Evolutionary conservation across 441 rosid genomes (phyloP).

Genomic region (Melastoma candidum): DNA sequence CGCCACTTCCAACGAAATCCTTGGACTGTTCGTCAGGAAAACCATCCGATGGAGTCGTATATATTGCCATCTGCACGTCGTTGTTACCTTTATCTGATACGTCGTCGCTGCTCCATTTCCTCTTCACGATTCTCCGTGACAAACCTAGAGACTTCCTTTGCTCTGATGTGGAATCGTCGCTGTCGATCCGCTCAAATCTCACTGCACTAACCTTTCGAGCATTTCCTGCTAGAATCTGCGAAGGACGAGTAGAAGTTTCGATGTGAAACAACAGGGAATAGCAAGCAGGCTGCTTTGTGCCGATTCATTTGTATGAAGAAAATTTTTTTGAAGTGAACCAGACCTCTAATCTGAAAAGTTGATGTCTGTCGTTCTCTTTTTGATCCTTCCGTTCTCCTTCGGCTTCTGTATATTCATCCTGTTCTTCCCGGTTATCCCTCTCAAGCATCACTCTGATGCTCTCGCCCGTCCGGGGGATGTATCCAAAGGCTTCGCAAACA

Average conservation of each 20-base stretch:
- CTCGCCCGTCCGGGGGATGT: conserved; percentile 96
- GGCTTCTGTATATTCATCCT: conserved; percentile 41
- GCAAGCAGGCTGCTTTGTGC: not conserved
- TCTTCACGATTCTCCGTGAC: conserved; percentile 72
- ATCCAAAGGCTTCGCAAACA: conserved; percentile 95
- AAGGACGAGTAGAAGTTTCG: too few relatives aligned
- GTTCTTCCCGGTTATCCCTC: conserved; percentile 72
- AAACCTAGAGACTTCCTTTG: conserved; percentile 60
- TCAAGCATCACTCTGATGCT: conserved; percentile 69
- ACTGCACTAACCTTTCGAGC: conserved; percentile 95
- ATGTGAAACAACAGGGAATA: not conserved
- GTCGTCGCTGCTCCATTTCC: conserved; percentile 65
- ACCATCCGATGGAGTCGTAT: too few relatives aligned
- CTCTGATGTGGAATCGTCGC: conserved; percentile 41
- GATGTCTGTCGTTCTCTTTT: conserved; percentile 48
- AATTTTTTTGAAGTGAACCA: conserved; percentile 3
- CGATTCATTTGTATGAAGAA: conserved; percentile 6
- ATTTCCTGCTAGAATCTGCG: conserved; percentile 89
- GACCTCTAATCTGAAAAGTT: conserved; percentile 86
- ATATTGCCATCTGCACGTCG: conserved; percentile 25
- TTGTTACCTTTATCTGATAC: conserved; percentile 24
- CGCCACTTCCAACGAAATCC: too few relatives aligned
- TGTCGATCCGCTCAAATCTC: conserved; percentile 65
- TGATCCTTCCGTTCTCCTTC: conserved; percentile 61
- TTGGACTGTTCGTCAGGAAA: too few relatives aligned